Base-by-base conservation (phyloP, 495 filamentous ascomycete genomes). In the Xylaria longipes region DNA sequence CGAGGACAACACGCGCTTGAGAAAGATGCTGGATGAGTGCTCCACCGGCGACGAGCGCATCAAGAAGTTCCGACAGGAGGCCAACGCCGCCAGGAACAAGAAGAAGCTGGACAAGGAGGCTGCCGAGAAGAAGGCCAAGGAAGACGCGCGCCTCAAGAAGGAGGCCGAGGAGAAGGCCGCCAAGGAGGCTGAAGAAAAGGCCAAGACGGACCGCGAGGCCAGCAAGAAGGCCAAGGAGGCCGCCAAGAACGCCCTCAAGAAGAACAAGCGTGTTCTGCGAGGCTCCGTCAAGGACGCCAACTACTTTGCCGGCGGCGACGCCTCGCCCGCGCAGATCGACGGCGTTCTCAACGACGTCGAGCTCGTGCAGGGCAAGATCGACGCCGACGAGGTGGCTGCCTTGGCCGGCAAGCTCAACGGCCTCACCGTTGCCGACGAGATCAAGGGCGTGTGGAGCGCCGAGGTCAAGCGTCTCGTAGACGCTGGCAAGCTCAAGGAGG, bases 201-300 rank as follows among this genome's bases (percentile, higher is more conserved):
- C 92, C 60, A 97, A 96, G 85, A 87, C 87, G 22, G 89, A 94
- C 64, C 90, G 90, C 69, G 93, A 91, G 71, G 89, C 93, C 75
- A 89, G 88, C 81, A 98, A 98, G 90, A 98, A 99, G 88, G 92
- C 93, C 56, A 97, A 97, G 84, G 96, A 99, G 81, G 96, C 95
- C 41, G 94, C 94, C 72, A 99, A 99, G 90, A 97, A 93, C 79
- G 95, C 97, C 5, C 90, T 95, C 74, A 99, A 99, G 93, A 98
- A 98, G 92, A 98, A 99, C 86, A 97, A 97, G 86, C 91, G 96
- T 85, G 93, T 98, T 43, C 87, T 98, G 70, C 93, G 95, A 78
- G 89, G 88, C 41, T 92, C 91, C 74, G 93, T 96, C 82, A 98
- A 98, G 87, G 96, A 98, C 69, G 94, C 90, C 75, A 97, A 97